phyloP scores from a whole-genome alignment of 371 early-diverging fungal species.

The Actinomucor elegans region DNA sequence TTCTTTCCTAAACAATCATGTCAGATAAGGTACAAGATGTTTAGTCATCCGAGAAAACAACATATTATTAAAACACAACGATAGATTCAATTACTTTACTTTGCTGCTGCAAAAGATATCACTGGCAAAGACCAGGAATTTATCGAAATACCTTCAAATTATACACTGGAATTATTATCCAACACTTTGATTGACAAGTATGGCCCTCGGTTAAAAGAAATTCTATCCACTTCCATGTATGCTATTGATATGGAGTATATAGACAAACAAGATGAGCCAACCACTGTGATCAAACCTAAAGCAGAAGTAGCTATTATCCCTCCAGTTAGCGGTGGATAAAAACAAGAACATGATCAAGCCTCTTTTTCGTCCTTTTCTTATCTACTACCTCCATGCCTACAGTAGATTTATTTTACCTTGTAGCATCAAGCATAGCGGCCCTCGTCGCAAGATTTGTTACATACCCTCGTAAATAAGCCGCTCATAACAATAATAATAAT shows the following conservation, averaged over 20 bases:
- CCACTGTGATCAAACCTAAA: conserved; percentile 36
- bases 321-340: conserved; percentile 76
- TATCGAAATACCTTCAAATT: conserved; percentile 28
- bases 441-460: conserved; percentile 53
- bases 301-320: conserved; percentile 76
- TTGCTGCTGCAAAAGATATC: conserved; percentile 65
- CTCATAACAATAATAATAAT: not conserved
- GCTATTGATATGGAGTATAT: conserved; percentile 74
- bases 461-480: conserved; percentile 40
- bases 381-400: not conserved
- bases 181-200: conserved; percentile 35
- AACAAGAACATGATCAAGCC: not conserved
- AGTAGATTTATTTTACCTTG: conserved; percentile 27
- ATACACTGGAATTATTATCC: conserved; percentile 31
- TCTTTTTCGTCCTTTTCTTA: conserved; percentile 3
- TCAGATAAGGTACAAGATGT: no score
- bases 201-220: conserved; percentile 27
- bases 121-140: conserved; percentile 41
- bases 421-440: conserved; percentile 51
- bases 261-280: conserved; percentile 35
- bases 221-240: conserved; percentile 58
- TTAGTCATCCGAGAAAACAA: no score
- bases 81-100: conserved; percentile 55
- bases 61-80: not conserved
- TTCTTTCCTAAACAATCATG: no score